Base-by-base conservation (phyloP, 2,329 filamentous ascomycete genomes). In the Raffaelea albimanens region DNA sequence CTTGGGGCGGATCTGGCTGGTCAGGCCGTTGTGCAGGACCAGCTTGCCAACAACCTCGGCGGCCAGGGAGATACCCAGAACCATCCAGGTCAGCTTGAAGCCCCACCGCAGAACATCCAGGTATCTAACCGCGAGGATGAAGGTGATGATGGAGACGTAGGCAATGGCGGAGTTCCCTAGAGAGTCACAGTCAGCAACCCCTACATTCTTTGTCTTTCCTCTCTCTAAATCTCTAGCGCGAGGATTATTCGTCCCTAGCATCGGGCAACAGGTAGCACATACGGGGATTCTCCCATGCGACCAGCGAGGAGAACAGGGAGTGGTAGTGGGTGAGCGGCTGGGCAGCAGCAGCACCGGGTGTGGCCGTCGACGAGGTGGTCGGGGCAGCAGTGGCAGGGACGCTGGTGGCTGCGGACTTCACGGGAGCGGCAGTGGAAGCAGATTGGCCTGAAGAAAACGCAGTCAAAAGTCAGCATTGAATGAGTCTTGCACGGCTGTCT, bases 271-370 rank as follows among this genome's bases (percentile, higher is more conserved):
- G 16, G 44, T 53, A 33, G 25, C 22, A 70, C 75, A 60, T 71
- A 80, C 79, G 75, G 60, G 79, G 79, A 62, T 82, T 80, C 60
- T 82, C 73, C 79, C 82, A 85, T 55, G 80, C 83, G 52, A 85
- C 69, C 49, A 85, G 71, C 62, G 82, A 78, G 44, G 74, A 76
- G 65, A 85, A 85, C 66, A 84, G 78, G 16, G 80, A 84, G 68
- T 85, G 80, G 63, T 84, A 85, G 64, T 83, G 78, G 50, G 79
- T 83, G 59, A 83, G 64, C 44, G 75, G 74, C 63, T 83, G 78
- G 57, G 76, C 78, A 42, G 76, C 80, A 10, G 31, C 31, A 52
- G 75, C 76, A 57, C 78, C 70, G 31, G 70, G 69, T 49, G 68
- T 66, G 44, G 65, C 54, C 47, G 77, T 78, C 44, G 75, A 75